Base-by-base conservation (phyloP, 1,284 basidiomycete species). In the Bondarzewia mesenterica region DNA sequence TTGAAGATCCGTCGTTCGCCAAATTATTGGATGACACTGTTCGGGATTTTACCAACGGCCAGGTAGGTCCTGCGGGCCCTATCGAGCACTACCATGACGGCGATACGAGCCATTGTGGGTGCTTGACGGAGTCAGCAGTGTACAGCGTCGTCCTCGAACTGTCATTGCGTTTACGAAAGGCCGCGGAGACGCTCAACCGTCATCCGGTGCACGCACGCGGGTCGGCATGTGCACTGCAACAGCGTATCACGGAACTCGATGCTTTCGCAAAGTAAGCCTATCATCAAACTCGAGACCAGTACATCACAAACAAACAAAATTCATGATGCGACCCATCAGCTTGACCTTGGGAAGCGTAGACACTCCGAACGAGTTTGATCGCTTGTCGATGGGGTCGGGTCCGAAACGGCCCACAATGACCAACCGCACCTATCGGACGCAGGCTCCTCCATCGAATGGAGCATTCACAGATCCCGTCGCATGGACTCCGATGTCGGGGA, bases 91-190 rank as follows among this genome's bases (percentile, higher is more conserved):
- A 56, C 16, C 45, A 47, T 21, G 51, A 8, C 40, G 39, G 29
- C 29, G 29, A 32, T 12, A 57, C 54, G 21, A 66, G 67, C 7
- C 76, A 77, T 46, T 84, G 81, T 50, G 77, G 75, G 6, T 84
- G 82, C 56, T 66, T 83, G 38, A 66, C 72, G 46, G 78, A 82
- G 50, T 54, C 67, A 23, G 58, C 67, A 25, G 74, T 66, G 54
- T 82, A 83, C 57, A 75, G 67, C 47, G 73, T 72, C 35, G 67
- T 81, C 22, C 72, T 83, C 7, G 80, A 83, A 55, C 65, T 84
- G 22, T 83, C 81, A 1, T 64, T 82, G 25, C 69, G 78, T 46
- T 68, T 84, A 25, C 70, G 80, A 26, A 77, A 73, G 53, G 78
- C 78, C 2, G 73, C 74, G 21, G 73, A 81, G 50, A 66, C 76